phyloP scores from a whole-genome alignment of 108 stramenopile genomes.

The Cyclostephanos invisitatus region DNA sequence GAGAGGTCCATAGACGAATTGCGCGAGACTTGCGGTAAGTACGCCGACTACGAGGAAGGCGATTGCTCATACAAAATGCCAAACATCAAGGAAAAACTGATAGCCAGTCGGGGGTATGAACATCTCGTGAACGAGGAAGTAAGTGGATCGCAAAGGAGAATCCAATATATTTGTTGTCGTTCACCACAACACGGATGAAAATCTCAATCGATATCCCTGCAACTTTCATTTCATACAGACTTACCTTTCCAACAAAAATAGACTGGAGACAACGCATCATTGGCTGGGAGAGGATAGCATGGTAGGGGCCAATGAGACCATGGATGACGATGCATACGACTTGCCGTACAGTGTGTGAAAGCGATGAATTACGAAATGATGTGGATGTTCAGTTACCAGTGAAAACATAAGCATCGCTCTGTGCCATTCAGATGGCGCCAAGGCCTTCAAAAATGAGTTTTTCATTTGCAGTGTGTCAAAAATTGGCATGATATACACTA shows the following conservation, averaged over 20 bases:
- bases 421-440: neutral
- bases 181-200: neutral
- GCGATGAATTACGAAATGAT: neutral
- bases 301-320: conserved; percentile 63
- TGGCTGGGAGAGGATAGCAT: conserved; percentile 34
- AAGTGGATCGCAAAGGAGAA: neutral
- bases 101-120: conserved; percentile 32
- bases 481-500: too few species aligned
- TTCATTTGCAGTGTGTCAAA: too few species aligned
- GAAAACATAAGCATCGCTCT: neutral
- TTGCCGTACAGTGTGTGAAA: conserved; percentile 46
- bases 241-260: conserved; percentile 54
- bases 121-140: conserved; percentile 18
- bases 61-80: conserved; percentile 26
- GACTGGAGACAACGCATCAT: conserved; percentile 57
- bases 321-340: conserved; percentile 62
- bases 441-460: neutral
- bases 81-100: conserved; percentile 29
- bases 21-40: conserved; percentile 13
- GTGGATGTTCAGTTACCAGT: neutral
- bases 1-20: conserved; percentile 22
- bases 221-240: neutral
- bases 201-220: neutral
- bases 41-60: conserved; percentile 8
- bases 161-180: neutral